These are phyloP conservation scores for Castanea sativa DNA, from an alignment of 306 rosid genomes.

Conservation along the genomic window DNA sequence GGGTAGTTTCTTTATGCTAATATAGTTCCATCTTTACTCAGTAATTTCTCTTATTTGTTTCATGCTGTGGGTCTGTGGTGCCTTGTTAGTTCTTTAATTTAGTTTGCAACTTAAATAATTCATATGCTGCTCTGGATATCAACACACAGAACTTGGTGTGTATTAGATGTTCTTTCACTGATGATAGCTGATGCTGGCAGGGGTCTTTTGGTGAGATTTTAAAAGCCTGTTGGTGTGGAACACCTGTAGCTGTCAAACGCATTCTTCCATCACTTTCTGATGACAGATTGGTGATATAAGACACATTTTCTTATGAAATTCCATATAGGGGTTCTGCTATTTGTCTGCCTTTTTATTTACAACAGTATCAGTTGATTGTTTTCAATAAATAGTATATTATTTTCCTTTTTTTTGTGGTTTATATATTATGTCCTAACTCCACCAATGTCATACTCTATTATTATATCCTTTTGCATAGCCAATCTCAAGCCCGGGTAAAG, in stretches of 20 bases:
- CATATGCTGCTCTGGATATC: not conserved
- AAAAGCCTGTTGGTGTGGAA: conserved; percentile 88
- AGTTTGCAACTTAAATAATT: not conserved
- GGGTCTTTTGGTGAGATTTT: conserved; percentile 92
- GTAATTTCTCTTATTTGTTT: not conserved
- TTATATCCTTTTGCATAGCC: not conserved
- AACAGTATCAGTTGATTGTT: not conserved
- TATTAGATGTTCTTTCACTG: not conserved
- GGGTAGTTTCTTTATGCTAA: not conserved
- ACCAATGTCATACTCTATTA: not conserved
- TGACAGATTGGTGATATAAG: conserved; percentile 93
- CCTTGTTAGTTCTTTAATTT: not conserved
- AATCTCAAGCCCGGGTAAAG: not conserved
- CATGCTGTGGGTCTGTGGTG: not conserved
- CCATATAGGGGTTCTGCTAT: not conserved
- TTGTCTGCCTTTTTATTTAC: not conserved
- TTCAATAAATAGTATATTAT: not conserved
- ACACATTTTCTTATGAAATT: conserved; percentile 24
- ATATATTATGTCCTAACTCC: not conserved
- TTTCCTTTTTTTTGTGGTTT: not conserved
- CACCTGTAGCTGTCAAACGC: conserved; percentile 89
- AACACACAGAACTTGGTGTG: not conserved
- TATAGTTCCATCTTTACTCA: not conserved
- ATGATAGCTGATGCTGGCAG: conserved; percentile 36
- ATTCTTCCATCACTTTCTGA: conserved; percentile 86